These are phyloP conservation scores for Hylodesmum podocarpum DNA, from an alignment of 306 rosid species.

Conservation along the genomic window DNA sequence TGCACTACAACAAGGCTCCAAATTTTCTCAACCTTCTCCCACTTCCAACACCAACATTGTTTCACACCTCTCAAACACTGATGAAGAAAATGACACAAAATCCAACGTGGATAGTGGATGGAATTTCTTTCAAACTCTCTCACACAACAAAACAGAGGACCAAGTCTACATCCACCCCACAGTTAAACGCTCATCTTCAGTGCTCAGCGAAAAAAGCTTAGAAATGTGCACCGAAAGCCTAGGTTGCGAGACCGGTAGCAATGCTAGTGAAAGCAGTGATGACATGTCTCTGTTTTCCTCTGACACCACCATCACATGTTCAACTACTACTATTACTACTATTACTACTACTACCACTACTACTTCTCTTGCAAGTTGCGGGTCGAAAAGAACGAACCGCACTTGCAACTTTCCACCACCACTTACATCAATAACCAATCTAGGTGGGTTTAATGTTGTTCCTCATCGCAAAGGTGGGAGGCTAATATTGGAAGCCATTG, in stretches of 20 bases:
- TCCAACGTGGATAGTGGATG: constrained; percentile 28
- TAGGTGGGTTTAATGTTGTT: constrained; percentile 51
- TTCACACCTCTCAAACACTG: background rate
- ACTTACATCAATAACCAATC: constrained; percentile 57
- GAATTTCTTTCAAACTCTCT: constrained; percentile 55
- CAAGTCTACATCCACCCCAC: constrained; percentile 65
- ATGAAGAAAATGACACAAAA: constrained; percentile 5
- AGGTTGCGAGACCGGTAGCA: constrained; percentile 78
- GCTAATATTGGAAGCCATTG: constrained; percentile 58
- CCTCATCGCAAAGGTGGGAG: constrained; percentile 80
- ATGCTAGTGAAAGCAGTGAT: constrained; percentile 32
- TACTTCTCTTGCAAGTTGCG: background rate
- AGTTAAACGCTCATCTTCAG: constrained; percentile 48
- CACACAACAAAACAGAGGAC: constrained; percentile 25
- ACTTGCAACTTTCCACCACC: constrained; percentile 72
- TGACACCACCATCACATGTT: constrained; percentile 15
- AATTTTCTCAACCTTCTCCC: background rate
- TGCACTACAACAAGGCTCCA: constrained; percentile 47
- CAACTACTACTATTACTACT: too few relatives aligned
- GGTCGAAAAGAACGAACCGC: constrained; percentile 23
- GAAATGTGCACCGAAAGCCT: constrained; percentile 93
- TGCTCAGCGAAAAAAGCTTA: constrained; percentile 64
- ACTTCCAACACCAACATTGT: background rate
- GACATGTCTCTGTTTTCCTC: constrained; percentile 33
- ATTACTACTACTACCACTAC: background rate